Evolutionary conservation across 2,329 filamentous ascomycete genomes (phyloP).

Genomic region (Fusarium metavorans): DNA sequence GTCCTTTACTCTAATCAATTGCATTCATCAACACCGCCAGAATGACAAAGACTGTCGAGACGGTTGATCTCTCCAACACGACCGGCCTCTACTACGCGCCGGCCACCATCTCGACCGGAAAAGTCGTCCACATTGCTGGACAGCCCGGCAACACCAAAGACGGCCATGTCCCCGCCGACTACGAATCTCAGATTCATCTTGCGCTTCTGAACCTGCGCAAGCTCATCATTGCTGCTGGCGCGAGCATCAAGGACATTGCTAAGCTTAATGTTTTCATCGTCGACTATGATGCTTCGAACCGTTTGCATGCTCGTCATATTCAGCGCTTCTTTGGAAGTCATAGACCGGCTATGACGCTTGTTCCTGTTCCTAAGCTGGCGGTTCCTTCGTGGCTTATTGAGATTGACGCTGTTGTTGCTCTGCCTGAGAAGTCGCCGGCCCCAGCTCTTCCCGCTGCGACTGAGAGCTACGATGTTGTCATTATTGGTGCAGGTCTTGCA

Average conservation of each 20-base stretch:
- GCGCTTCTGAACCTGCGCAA: slow-evolving; percentile 53
- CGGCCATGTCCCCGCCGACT: slow-evolving; percentile 50
- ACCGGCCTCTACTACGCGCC: slow-evolving; percentile 22
- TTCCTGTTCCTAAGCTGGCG: slow-evolving; percentile 56
- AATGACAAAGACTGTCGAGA: slow-evolving; percentile 26
- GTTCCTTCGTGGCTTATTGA: slow-evolving; percentile 55
- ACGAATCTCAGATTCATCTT: slow-evolving; percentile 56
- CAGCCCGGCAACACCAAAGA: slow-evolving; percentile 50
- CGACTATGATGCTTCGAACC: slow-evolving; percentile 53
- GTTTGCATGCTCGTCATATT: slow-evolving; percentile 53
- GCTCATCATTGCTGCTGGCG: slow-evolving; percentile 51
- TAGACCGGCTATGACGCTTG: slow-evolving; percentile 56
- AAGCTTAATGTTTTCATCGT: slow-evolving; percentile 59
- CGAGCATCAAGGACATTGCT: slow-evolving; percentile 51
- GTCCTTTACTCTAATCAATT: not conserved
- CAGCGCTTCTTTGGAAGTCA: slow-evolving; percentile 53
- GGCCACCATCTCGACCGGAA: slow-evolving; percentile 19
- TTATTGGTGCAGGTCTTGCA: slow-evolving; percentile 47
- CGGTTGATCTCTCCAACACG: slow-evolving; percentile 33
- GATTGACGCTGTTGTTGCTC: slow-evolving; percentile 55
- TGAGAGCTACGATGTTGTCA: slow-evolving; percentile 26
- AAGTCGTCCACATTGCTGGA: slow-evolving; percentile 49
- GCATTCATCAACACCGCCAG: not conserved
- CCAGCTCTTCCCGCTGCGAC: slow-evolving; percentile 10
- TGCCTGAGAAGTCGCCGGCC: slow-evolving; percentile 15